These are phyloP conservation scores for Ceratobasidium sp. DNA, from an alignment of 1,284 basidiomycete species.

Conservation along the genomic window DNA sequence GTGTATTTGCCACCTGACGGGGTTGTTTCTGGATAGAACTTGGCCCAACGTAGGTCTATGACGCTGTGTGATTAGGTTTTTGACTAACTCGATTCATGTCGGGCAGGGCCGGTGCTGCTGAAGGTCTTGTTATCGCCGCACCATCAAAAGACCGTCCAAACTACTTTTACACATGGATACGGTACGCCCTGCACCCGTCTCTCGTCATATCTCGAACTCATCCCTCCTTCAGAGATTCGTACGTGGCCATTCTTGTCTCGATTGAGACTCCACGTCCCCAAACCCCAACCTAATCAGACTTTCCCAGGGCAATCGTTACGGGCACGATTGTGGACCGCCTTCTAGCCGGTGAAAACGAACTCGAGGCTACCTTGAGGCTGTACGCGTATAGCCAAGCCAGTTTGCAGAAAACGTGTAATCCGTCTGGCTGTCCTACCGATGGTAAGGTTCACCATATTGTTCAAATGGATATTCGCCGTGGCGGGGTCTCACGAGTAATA, in stretches of 20 bases:
- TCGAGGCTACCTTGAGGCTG: constrained; percentile 53
- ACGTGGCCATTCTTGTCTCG: constrained; percentile 49
- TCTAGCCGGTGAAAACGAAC: constrained; percentile 46
- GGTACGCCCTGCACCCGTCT: constrained; percentile 55
- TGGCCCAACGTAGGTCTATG: constrained; percentile 9
- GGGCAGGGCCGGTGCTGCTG: constrained; percentile 52
- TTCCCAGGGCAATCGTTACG: constrained; percentile 37
- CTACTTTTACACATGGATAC: constrained; percentile 62
- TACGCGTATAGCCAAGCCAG: constrained; percentile 54
- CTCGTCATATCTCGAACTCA: constrained; percentile 5
- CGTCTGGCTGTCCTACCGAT: constrained; percentile 54
- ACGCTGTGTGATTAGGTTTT: not conserved
- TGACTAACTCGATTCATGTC: not conserved
- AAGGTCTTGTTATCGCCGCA: constrained; percentile 58
- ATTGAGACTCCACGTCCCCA: not conserved
- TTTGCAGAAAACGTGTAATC: constrained; percentile 57
- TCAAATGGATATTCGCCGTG: constrained; percentile 47
- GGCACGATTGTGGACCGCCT: constrained; percentile 48
- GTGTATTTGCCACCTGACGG: not conserved
- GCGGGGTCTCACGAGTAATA: constrained; percentile 39
- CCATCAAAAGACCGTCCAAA: constrained; percentile 56
- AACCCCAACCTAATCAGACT: constrained; percentile 48
- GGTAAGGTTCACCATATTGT: constrained; percentile 12
- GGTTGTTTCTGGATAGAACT: not conserved
- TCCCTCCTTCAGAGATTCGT: constrained; percentile 48